Percentiles rank a stretch among this genome's conserved stretches.
These are phyloP conservation scores for Tympanopsis confertula DNA, from an alignment of 2,329 filamentous ascomycete species.

Conservation along the genomic window DNA sequence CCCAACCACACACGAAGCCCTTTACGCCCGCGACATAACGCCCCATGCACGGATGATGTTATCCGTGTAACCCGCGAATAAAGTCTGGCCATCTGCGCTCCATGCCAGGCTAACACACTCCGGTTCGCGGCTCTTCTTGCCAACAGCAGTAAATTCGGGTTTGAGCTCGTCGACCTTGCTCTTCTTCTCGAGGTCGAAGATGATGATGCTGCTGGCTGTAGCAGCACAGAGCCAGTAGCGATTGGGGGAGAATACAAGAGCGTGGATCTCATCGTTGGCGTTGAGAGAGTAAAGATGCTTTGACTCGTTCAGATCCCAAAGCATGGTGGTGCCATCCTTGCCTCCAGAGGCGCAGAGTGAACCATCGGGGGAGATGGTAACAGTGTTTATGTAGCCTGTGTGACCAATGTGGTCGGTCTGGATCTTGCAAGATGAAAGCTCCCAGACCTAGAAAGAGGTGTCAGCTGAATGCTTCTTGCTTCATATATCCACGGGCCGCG, in stretches of 20 bases:
- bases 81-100: conserved; percentile 95
- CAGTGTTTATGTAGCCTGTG: conserved; percentile 99
- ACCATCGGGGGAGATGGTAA: conserved; percentile 98
- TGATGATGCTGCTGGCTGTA: conserved; percentile 95
- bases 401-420: conserved; percentile 99
- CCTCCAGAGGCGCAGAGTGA: conserved; percentile 98
- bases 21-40: conserved; percentile 86
- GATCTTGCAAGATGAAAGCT: conserved; percentile 97
- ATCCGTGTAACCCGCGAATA: conserved; percentile 99
- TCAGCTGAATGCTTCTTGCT: too few relatives aligned
- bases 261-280: conserved; percentile 99
- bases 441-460: conserved; percentile 67
- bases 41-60: conserved; percentile 98
- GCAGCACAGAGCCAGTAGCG: conserved; percentile 99
- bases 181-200: conserved; percentile 99
- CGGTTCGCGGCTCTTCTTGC: conserved; percentile 98
- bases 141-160: conserved; percentile 88
- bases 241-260: conserved; percentile 99
- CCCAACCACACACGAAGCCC: too few relatives aligned
- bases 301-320: conserved; percentile 99
- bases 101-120: conserved; percentile 97
- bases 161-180: conserved; percentile 99
- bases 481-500: too few relatives aligned
- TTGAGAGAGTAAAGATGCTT: conserved; percentile 99
- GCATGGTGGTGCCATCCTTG: conserved; percentile 99